Base-by-base conservation (phyloP, 495 filamentous ascomycete genomes). In the Aspergillus saccharolyticus region DNA sequence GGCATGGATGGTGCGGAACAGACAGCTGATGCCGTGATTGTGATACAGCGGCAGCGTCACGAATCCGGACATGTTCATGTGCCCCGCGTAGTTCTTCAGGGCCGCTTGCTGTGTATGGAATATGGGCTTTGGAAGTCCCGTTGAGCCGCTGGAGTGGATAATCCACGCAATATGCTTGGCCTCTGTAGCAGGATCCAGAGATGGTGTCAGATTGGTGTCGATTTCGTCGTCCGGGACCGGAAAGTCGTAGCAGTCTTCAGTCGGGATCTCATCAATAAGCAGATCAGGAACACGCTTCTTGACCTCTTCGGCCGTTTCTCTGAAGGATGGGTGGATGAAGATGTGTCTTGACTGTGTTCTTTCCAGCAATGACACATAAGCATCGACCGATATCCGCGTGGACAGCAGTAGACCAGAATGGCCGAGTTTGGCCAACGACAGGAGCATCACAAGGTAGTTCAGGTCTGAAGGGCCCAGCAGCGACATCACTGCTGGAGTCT, bases 111-210 rank as follows among this genome's bases (percentile, higher is more conserved):
- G 66, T 14, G 69, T 69, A 0, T 75, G 63, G 53, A 67, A 67
- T 1, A 80, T 73, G 1, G 82, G 78, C 57, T 85, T 85, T 2
- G 83, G 83, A n/a, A 83, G 71, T 2, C 83, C 82, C 4, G 82
- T 85, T 5, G 78, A 82, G 3, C 83, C 82, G 43, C 80, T 82
- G 0, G 80, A 84, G 63, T 84, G 83, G 48, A 80, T 64, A 17
- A 85, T 83, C 66, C 78, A 73, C 6, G 72, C 66, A 22, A 71
- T 62, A 57, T 78, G 73, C 28, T 72, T 65, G 17, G 55, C 45
- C 51, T 70, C 67, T 10, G 24, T 24, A 2, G 25, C 52, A 7
- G 59, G 56, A 16, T 70, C 65, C 15, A 70, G 49, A 30, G 59
- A 52, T 4, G 59, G 55, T 2, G 51, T 24, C 19, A 66, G 52